Evolutionary conservation across 2,329 filamentous ascomycete genomes (phyloP).

Genomic region (Exserohilum rostratum): DNA sequence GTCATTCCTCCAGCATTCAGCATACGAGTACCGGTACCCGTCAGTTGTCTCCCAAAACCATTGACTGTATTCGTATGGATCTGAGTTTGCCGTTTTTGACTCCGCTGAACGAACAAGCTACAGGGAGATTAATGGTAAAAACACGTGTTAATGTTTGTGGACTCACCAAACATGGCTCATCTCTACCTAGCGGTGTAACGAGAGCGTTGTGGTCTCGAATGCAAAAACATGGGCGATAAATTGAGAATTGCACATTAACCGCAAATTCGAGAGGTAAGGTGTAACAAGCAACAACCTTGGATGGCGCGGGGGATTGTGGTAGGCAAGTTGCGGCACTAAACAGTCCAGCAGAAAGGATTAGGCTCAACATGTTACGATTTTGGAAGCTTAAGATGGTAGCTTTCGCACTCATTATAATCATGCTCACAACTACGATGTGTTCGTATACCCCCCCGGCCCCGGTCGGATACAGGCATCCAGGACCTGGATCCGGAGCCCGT

Average conservation of each 20-base stretch:
- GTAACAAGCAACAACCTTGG: background rate
- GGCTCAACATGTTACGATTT: background rate
- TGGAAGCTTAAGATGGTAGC: background rate
- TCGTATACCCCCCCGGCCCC: background rate
- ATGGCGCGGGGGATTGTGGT: background rate
- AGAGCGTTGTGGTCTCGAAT: constrained; percentile 1
- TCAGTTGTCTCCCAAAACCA: constrained; percentile 1
- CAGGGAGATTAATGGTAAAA: background rate
- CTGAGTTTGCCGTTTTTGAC: background rate
- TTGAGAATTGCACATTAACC: background rate
- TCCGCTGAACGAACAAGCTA: constrained; percentile 1
- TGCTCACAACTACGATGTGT: background rate
- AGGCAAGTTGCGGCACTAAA: background rate
- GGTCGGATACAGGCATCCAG: background rate
- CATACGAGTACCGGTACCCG: constrained; percentile 1
- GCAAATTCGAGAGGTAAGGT: constrained; percentile 1
- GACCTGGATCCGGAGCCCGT: background rate
- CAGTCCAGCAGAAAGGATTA: background rate
- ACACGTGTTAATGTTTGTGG: no score
- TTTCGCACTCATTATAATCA: background rate
- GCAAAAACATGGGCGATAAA: constrained; percentile 1
- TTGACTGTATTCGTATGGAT: background rate
- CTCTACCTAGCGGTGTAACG: background rate
- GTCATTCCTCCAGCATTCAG: constrained; percentile 1
- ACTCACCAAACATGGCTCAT: constrained; percentile 1